These are phyloP conservation scores for Calonectria montana DNA, from an alignment of 2,329 filamentous ascomycete genomes.

Conservation along the genomic window DNA sequence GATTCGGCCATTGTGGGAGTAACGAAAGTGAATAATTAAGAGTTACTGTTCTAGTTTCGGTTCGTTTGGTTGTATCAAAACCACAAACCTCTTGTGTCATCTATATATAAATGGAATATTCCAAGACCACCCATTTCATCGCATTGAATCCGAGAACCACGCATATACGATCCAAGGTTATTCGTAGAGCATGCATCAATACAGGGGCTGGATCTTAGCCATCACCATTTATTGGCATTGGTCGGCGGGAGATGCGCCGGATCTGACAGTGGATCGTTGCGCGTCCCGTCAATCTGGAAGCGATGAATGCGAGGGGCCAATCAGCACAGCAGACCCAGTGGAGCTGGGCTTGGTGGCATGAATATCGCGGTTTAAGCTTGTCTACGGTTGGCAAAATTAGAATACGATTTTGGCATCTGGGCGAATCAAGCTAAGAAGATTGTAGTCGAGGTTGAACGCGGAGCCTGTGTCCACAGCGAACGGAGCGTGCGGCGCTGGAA, in stretches of 20 bases:
- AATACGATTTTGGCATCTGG: background rate
- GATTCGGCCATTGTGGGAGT: slow-evolving; percentile 37
- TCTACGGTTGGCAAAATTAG: background rate
- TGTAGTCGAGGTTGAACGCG: background rate
- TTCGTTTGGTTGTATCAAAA: background rate
- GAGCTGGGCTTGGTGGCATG: background rate
- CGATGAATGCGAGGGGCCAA: slow-evolving; percentile 40
- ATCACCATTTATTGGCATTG: background rate
- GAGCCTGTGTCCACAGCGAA: background rate
- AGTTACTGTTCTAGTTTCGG: background rate
- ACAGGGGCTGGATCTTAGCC: background rate
- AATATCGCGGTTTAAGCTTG: background rate
- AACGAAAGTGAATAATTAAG: background rate
- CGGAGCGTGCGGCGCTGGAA: background rate
- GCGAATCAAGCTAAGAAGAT: background rate
- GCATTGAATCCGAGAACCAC: slow-evolving; percentile 22
- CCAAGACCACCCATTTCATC: slow-evolving; percentile 4
- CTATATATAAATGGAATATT: slow-evolving; percentile 4
- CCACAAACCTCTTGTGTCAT: background rate
- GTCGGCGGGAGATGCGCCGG: slow-evolving; percentile 7
- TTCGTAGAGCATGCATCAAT: background rate
- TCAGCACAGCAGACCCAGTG: background rate
- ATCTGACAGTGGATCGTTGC: slow-evolving; percentile 17
- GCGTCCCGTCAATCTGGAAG: slow-evolving; percentile 28
- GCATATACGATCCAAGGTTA: background rate